Evolutionary conservation across 1,284 basidiomycete genomes (phyloP), one percentile per base, ranked within the genome.

Genomic region (Exobasidium rhododendri): DNA sequence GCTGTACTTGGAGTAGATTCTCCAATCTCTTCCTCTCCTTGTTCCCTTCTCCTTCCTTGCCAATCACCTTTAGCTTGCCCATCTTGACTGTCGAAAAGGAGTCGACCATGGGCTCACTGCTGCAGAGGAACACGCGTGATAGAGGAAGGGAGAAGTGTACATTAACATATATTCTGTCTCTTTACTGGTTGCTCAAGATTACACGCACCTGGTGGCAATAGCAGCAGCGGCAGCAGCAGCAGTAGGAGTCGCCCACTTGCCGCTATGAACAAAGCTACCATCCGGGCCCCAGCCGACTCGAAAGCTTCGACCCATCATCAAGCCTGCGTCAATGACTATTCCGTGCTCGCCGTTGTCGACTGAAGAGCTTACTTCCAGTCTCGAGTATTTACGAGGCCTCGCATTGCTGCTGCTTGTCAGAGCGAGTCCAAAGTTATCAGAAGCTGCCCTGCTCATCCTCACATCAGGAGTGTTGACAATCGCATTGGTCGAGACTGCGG

Each of bases 201-300:
- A 40, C 35, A 40, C 47, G 31, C 52, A 55, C 52, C 52, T 55
- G 14, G 40, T 35, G 29, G 20, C 26, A 40, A 26, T 22, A n/a
- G 30, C 35, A 40, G 35, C 7, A 17, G n/a, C n/a, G n/a, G n/a
- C n/a, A n/a, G n/a, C n/a, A n/a, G n/a, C n/a, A n/a, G n/a, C n/a
- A n/a, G n/a, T n/a, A n/a, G n/a, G n/a, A n/a, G n/a, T n/a, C n/a
- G 35, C 17, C 35, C 35, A 20, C 29, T 44, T 35, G 31, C 24
- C 20, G 4, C 52, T 81, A 81, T 94, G 89, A 28, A 88, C 87
- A 17, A 96, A 78, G 50, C 83, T 84, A 0, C 91, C 91, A 51
- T 86, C 85, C 0, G 90, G 89, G 14, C 93, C 91, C 91, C 92
- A 97, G 1, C 91, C 88, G 4, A 89, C 90, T 54, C 93, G 85